Base-by-base conservation (phyloP, 2,329 filamentous ascomycete species). In the Camillea tinctor region DNA sequence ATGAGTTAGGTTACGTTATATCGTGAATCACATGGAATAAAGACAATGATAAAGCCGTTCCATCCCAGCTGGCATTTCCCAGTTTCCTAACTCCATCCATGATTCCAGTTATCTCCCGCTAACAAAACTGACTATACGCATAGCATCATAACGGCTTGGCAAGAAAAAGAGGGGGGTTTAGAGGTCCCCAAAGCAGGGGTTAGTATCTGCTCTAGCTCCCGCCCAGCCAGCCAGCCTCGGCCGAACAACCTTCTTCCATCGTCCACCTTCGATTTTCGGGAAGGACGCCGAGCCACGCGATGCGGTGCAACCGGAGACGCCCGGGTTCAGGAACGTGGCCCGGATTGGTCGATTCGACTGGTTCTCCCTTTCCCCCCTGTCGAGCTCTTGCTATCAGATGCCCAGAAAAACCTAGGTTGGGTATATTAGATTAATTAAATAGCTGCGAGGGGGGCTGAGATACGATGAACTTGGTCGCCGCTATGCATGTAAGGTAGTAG, bases 211-310 rank as follows among this genome's bases (percentile, higher is more conserved):
- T 44, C 17, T 44, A n/a, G 36, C 17, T 44, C 36, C 56, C 26
- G 17, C 36, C 40, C 54, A 56, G 53, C 52, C 40, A 53, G 56
- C 58, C 56, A 22, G 17, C 2, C 36, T n/a, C 36, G 36, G 36
- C 36, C 36, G 17, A 44, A 44, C 36, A 44, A 44, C 36, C 36
- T 44, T 44, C 36, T 17, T 50, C 21, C 52, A 54, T 58, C 53
- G 54, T 60, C 21, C 54, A 62, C 62, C 60, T 61, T 57, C 62
- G 60, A 23, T 62, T 64, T n/a, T 60, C 60, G 22, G 58, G 60
- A 62, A 63, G 54, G 19, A 5, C 58, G 60, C 60, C 60, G 61
- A 63, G 63, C 53, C 40, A 13, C 26, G 24, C 9, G 55, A 44
- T 30, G 44, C 20, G 17, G 36, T 44, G 36, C 36, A 44, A 44